Conservation (phyloP, 768 basidiomycete species). For the Lactarius deliciosus region DNA sequence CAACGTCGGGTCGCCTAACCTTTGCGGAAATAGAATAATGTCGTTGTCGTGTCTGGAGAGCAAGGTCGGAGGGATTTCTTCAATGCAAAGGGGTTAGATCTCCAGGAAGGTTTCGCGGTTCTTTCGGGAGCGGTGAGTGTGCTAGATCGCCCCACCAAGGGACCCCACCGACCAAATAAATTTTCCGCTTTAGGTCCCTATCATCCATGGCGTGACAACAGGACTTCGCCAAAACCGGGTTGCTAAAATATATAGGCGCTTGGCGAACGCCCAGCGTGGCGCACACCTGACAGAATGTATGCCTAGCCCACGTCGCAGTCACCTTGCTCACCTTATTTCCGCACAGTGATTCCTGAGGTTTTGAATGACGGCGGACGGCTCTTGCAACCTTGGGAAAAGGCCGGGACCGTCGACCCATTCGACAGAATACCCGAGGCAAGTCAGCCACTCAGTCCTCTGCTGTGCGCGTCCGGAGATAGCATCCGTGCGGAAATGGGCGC, state of each 20-base stretch:
- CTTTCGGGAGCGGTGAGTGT: constrained; percentile 69
- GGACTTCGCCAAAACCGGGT: constrained; percentile 62
- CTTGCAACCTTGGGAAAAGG: constrained; percentile 64
- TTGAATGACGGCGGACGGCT: constrained; percentile 60
- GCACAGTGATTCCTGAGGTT: constrained; percentile 63
- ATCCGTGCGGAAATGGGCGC: constrained; percentile 2
- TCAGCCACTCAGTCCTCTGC: constrained; percentile 12
- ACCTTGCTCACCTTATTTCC: constrained; percentile 24
- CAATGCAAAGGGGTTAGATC: constrained; percentile 65
- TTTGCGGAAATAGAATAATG: constrained; percentile 53
- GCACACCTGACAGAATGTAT: constrained; percentile 59
- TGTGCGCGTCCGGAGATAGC: constrained; percentile 11
- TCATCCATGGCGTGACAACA: constrained; percentile 73
- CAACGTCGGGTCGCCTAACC: constrained; percentile 20
- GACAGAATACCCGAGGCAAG: constrained; percentile 65
- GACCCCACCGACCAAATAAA: constrained; percentile 1
- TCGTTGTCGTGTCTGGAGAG: constrained; percentile 76
- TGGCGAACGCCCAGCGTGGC: constrained; percentile 60
- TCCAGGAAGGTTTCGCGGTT: constrained; percentile 77
- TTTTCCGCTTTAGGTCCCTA: constrained; percentile 55
- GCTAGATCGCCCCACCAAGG: constrained; percentile 1
- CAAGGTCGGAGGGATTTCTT: constrained; percentile 68
- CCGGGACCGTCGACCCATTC: constrained; percentile 72
- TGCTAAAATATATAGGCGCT: constrained; percentile 68
- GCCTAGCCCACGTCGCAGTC: constrained; percentile 32